phyloP scores from a whole-genome alignment of 2,329 filamentous ascomycete genomes.

The Paraphaeosphaeria sporulosa region DNA sequence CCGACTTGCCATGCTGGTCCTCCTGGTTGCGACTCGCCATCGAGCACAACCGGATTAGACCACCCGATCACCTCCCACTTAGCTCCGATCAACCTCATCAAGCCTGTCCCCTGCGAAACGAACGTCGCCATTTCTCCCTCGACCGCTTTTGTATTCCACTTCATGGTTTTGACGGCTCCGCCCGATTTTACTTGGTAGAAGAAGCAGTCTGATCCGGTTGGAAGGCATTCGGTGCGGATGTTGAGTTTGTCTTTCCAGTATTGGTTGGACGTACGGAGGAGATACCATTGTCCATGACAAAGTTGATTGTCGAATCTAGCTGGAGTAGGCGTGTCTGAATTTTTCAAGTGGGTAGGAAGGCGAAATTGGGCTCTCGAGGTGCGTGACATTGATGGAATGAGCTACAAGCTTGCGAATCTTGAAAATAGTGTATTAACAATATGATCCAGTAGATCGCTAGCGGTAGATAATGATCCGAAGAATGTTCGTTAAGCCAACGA shows the following conservation, averaged over 20 bases:
- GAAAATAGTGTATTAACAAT: too few relatives aligned
- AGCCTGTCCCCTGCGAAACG: not conserved
- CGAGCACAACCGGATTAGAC: not conserved
- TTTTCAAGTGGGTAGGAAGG: too few relatives aligned
- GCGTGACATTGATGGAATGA: too few relatives aligned
- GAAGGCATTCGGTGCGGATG: not conserved
- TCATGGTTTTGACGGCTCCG: not conserved
- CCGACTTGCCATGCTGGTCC: not conserved
- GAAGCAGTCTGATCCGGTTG: not conserved
- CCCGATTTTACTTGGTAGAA: not conserved
- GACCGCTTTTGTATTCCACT: not conserved
- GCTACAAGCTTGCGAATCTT: too few relatives aligned
- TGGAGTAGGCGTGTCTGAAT: too few relatives aligned
- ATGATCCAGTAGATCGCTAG: too few relatives aligned
- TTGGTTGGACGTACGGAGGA: not conserved
- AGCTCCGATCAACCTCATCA: not conserved
- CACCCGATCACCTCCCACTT: not conserved
- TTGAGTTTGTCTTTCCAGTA: not conserved
- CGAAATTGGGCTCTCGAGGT: too few relatives aligned
- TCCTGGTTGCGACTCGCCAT: not conserved
- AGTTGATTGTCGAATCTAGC: too few relatives aligned
- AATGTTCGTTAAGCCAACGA: too few relatives aligned
- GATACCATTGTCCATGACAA: not conserved
- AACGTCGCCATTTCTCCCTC: not conserved
- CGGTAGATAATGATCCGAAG: too few relatives aligned